Percentiles rank a stretch among this genome's conserved stretches.
phyloP scores from a whole-genome alignment of 2,329 filamentous ascomycete genomes.

The Penicillium sclerotiorum region DNA sequence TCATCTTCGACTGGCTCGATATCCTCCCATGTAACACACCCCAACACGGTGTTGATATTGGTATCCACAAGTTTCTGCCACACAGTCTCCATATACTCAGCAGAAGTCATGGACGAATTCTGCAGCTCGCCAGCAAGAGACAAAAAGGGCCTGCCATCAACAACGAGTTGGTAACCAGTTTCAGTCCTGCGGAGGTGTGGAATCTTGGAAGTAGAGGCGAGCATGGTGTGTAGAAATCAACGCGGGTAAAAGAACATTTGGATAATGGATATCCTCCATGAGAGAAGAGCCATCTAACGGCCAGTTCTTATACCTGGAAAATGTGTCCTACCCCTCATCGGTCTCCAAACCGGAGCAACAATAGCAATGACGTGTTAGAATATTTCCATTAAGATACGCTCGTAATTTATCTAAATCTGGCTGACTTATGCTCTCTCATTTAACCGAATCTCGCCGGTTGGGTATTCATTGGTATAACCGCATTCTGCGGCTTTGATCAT shows the following conservation, averaged over 20 bases:
- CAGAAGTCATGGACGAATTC: slow-evolving; percentile 51
- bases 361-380: not conserved
- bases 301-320: not conserved
- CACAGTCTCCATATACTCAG: slow-evolving; percentile 47
- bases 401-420: too few species aligned
- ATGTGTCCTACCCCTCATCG: not conserved
- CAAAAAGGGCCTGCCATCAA: slow-evolving; percentile 50
- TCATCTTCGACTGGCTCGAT: slow-evolving; percentile 50
- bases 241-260: not conserved
- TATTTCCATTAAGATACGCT: too few species aligned
- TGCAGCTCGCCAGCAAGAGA: slow-evolving; percentile 51
- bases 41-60: slow-evolving; percentile 51
- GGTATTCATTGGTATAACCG: too few species aligned
- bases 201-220: slow-evolving; percentile 8
- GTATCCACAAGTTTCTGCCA: slow-evolving; percentile 48
- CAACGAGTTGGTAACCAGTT: slow-evolving; percentile 41
- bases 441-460: too few species aligned
- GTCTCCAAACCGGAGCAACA: not conserved
- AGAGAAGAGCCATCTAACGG: not conserved
- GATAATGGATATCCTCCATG: not conserved
- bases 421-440: too few species aligned
- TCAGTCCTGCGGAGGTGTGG: slow-evolving; percentile 16
- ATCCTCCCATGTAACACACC: slow-evolving; percentile 51
- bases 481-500: too few species aligned
- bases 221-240: not conserved